Conservation (phyloP, 2,329 filamentous ascomycete genomes). For the Alternaria triticimaculans region DNA sequence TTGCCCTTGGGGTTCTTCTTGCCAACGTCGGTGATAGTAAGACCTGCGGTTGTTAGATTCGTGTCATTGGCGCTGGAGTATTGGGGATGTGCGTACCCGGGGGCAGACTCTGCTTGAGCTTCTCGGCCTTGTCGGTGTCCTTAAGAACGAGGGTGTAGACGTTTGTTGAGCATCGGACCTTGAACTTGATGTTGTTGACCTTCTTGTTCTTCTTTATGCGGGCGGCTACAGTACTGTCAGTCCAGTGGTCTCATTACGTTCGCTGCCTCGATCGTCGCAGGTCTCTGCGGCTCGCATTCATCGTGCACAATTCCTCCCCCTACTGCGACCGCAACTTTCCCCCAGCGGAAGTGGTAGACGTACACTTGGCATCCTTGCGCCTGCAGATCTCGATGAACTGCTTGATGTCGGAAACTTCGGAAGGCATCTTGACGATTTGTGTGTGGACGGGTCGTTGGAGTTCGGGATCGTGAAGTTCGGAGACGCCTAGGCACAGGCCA, state of each 20-base stretch:
- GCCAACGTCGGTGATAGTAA: constrained; percentile 65
- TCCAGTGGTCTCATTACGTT: not conserved
- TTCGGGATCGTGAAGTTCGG: constrained; percentile 32
- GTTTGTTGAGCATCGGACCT: constrained; percentile 97
- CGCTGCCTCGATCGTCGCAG: not conserved
- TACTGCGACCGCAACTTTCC: constrained; percentile 6
- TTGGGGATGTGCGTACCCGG: constrained; percentile 72
- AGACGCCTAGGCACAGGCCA: constrained; percentile 2
- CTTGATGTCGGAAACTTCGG: constrained; percentile 98
- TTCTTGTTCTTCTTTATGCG: constrained; percentile 86
- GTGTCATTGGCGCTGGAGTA: not conserved
- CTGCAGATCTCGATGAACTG: constrained; percentile 99
- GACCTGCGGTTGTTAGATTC: constrained; percentile 50
- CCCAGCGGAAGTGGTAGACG: constrained; percentile 53
- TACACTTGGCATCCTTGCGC: constrained; percentile 99
- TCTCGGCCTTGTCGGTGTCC: constrained; percentile 99
- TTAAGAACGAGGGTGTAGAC: constrained; percentile 98
- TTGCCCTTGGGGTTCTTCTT: constrained; percentile 69
- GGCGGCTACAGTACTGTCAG: constrained; percentile 49
- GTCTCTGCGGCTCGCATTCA: not conserved
- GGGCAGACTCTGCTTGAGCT: constrained; percentile 98
- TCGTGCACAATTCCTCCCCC: constrained; percentile 10
- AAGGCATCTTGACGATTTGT: constrained; percentile 83
- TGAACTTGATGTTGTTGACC: constrained; percentile 97
- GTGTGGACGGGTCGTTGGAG: constrained; percentile 34